Evolutionary conservation across 2,329 filamentous ascomycete species (phyloP).

Genomic region (Cercospora sp.): DNA sequence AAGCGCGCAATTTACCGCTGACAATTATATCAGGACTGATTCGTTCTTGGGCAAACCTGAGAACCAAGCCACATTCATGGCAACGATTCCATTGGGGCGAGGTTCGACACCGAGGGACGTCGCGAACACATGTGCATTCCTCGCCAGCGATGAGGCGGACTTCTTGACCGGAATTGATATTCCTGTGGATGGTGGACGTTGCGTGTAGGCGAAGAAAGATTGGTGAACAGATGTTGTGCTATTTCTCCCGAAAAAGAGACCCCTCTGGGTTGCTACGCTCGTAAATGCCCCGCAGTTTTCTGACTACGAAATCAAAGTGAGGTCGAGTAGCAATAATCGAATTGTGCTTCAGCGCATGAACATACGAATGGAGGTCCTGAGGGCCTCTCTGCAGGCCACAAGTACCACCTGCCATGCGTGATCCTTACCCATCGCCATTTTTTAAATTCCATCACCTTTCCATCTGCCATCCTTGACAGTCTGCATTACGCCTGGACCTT

Average conservation of each 20-base stretch:
- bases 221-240: background rate
- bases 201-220: conserved; percentile 36
- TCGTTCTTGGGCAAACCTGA: conserved; percentile 61
- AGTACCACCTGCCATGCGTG: too few relatives aligned
- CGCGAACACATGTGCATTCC: conserved; percentile 67
- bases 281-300: too few relatives aligned
- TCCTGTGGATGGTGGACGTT: conserved; percentile 60
- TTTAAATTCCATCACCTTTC: background rate
- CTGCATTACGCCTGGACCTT: background rate
- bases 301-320: too few relatives aligned
- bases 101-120: conserved; percentile 63
- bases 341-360: too few relatives aligned
- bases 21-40: conserved; percentile 26
- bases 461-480: background rate
- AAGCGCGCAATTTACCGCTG: conserved; percentile 35
- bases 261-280: too few relatives aligned
- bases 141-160: conserved; percentile 68
- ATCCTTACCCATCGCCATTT: too few relatives aligned
- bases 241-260: too few relatives aligned
- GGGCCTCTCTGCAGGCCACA: too few relatives aligned
- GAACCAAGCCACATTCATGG: conserved; percentile 57
- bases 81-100: conserved; percentile 57
- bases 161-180: conserved; percentile 74
- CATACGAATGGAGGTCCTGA: too few relatives aligned
- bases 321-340: too few relatives aligned